Evolutionary conservation across 768 basidiomycete genomes (phyloP), one percentile per base, ranked within the genome.

Genomic region (Suillus cothurnatus): DNA sequence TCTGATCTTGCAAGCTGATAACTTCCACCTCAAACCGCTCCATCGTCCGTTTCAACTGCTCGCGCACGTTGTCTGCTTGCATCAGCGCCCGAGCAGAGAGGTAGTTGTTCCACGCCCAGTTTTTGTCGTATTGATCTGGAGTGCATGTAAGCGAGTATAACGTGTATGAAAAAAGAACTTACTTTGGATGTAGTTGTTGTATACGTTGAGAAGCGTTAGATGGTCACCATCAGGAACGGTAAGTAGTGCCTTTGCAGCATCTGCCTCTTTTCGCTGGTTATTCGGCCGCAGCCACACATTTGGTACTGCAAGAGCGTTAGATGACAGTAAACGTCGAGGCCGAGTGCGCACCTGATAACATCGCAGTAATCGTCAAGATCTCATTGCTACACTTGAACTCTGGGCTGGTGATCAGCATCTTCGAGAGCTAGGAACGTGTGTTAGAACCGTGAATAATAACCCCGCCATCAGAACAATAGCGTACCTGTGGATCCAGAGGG

Each of bases 341-440:
- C 17, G 28, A 41, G 26, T 9, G 50, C 2, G 32, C 69, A 93
- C 93, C 91, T 23, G 95, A 97, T 68, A 99, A 82, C 96, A 99
- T 99, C 0, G 97, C 92, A 4, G 94, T 94, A 65, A 99, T 93
- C 1, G 93, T 95, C 61, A 99, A 77, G 57, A 99, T 92, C 74
- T 99, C 97, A 71, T 97, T 96, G 66, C 93, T 95, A 79, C 97
- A 99, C 64, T 88, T 88, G 81, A 97, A 97, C 73, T 99, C 95
- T 2, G 96, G 93, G 75, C 94, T 96, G 69, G 89, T 85, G 67
- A 98, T 94, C 58, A 99, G 85, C 87, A 97, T 90, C 77, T 97
- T 97, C 28, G 97, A 88, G 70, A 97, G 83, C 89, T 76, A 43
- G 26, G 55, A 14, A 4, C 4, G 15, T 31, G 23, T 4, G 17